Percentiles rank a stretch among this genome's conserved stretches.
Evolutionary conservation across 2,329 filamentous ascomycete species (phyloP).

Genomic region (Chaetomiaceae sp.): DNA sequence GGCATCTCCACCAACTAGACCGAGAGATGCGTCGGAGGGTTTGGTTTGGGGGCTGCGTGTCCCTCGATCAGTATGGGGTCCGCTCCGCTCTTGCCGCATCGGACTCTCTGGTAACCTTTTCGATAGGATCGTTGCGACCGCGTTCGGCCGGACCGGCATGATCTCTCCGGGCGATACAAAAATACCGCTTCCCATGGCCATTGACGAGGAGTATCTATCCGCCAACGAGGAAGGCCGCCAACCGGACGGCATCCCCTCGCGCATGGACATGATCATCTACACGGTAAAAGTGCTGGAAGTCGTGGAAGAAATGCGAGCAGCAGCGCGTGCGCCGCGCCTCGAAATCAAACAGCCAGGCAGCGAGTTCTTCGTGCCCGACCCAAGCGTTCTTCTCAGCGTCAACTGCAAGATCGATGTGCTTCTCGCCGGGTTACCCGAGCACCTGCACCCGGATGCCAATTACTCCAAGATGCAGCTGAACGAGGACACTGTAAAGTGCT

Average conservation of each 20-base stretch:
- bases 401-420: conserved; percentile 18
- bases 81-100: too few species aligned
- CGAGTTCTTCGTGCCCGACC: conserved; percentile 14
- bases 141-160: conserved; percentile 29
- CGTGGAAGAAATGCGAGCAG: conserved; percentile 9
- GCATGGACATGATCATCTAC: conserved; percentile 25
- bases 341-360: background rate
- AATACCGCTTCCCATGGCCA: conserved; percentile 22
- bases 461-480: background rate
- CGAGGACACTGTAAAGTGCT: conserved; percentile 5
- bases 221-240: conserved; percentile 25
- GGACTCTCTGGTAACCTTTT: background rate
- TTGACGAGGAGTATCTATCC: conserved; percentile 32
- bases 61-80: conserved; percentile 27
- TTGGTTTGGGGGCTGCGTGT: conserved; percentile 30
- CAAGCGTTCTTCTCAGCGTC: conserved; percentile 12
- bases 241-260: conserved; percentile 21
- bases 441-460: conserved; percentile 13
- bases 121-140: conserved; percentile 26
- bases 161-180: conserved; percentile 17
- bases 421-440: conserved; percentile 5
- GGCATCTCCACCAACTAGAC: conserved; percentile 23
- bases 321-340: background rate
- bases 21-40: conserved; percentile 31
- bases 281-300: conserved; percentile 23